Evolutionary conservation across 2,329 filamentous ascomycete genomes (phyloP).

Genomic region (Colletotrichum australisinense): DNA sequence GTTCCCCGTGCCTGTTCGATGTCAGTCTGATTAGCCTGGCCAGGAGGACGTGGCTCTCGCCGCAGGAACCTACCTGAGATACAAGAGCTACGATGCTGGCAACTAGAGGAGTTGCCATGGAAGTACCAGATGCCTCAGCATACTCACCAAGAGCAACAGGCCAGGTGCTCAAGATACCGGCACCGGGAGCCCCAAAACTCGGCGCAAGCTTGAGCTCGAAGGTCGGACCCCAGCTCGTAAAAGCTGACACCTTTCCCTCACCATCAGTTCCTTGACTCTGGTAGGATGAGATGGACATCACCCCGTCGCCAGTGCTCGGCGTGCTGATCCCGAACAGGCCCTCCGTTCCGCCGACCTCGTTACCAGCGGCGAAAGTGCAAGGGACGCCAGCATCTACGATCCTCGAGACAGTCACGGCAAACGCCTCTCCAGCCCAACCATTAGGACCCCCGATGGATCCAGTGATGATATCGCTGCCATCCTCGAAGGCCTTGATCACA

Average conservation of each 20-base stretch:
- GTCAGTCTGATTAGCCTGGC: not conserved
- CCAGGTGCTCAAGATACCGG: conserved; percentile 69
- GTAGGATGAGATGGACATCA: conserved; percentile 61
- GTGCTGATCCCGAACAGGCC: conserved; percentile 63
- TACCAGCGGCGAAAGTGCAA: conserved; percentile 65
- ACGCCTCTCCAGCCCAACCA: conserved; percentile 65
- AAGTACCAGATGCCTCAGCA: conserved; percentile 66
- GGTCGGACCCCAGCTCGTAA: conserved; percentile 71
- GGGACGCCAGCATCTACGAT: conserved; percentile 66
- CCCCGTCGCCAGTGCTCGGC: conserved; percentile 59
- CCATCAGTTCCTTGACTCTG: conserved; percentile 50
- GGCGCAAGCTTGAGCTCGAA: conserved; percentile 69
- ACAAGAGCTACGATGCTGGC: conserved; percentile 67
- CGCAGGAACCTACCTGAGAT: conserved; percentile 50
- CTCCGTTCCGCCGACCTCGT: conserved; percentile 49
- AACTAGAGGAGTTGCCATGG: conserved; percentile 69
- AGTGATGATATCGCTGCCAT: conserved; percentile 62
- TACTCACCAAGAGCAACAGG: conserved; percentile 59
- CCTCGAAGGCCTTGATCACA: conserved; percentile 53
- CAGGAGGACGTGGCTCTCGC: no score
- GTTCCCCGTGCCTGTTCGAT: conserved; percentile 49
- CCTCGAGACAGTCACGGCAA: conserved; percentile 60
- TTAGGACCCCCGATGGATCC: conserved; percentile 61
- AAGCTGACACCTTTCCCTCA: conserved; percentile 42
- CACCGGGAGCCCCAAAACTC: conserved; percentile 65